Conservation (phyloP, 1,284 basidiomycete genomes). For the Singerocomus inundabilis region DNA sequence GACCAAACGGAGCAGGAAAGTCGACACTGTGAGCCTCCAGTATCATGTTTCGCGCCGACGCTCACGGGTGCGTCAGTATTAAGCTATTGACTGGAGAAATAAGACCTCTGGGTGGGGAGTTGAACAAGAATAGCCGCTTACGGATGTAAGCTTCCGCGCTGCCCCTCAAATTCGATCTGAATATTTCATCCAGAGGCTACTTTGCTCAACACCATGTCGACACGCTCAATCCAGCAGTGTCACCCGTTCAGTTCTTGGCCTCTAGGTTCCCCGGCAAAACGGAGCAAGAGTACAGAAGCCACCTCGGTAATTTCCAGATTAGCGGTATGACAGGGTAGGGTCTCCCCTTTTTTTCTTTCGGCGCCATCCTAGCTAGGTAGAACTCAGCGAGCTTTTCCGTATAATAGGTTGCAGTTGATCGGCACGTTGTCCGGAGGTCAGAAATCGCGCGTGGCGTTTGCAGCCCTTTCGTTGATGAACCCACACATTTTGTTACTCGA, state of each 20-base stretch:
- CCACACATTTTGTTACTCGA: constrained; percentile 90
- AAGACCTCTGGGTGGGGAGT: constrained; percentile 75
- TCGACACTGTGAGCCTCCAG: constrained; percentile 60
- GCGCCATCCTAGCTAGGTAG: not conserved
- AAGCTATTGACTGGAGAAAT: constrained; percentile 94
- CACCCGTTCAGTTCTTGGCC: constrained; percentile 90
- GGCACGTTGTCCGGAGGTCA: constrained; percentile 94
- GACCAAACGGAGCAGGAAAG: constrained; percentile 80
- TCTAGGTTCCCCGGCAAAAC: constrained; percentile 91
- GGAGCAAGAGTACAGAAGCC: constrained; percentile 94
- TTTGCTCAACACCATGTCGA: constrained; percentile 99
- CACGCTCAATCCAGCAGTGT: constrained; percentile 81
- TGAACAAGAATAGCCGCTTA: constrained; percentile 88
- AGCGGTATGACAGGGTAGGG: constrained; percentile 88
- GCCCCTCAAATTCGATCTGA: not conserved
- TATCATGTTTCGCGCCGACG: not conserved
- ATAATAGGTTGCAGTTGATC: constrained; percentile 66
- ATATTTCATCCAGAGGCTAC: constrained; percentile 60
- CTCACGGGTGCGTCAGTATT: constrained; percentile 53
- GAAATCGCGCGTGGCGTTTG: constrained; percentile 95
- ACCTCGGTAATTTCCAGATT: constrained; percentile 98
- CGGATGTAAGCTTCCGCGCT: constrained; percentile 60
- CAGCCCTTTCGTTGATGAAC: constrained; percentile 83
- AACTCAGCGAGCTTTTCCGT: not conserved
- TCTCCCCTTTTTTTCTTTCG: not conserved